Conservation (phyloP, 768 basidiomycete species). For the Leccinum rimulosum region DNA sequence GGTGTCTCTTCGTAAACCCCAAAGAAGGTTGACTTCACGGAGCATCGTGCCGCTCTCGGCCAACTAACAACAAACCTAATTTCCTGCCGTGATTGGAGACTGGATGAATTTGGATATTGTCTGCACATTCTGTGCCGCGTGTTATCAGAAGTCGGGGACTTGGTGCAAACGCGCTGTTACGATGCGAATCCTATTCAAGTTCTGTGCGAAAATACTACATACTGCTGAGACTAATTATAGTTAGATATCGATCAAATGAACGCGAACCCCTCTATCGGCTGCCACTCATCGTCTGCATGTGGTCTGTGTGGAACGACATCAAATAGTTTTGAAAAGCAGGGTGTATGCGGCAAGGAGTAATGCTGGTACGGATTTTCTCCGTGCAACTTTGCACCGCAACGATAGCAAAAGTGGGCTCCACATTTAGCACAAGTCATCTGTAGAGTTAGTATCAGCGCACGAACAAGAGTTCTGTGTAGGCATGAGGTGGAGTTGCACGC, state of each 20-base stretch:
- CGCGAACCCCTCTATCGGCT: slow-evolving; percentile 44
- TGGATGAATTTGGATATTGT: too few species aligned
- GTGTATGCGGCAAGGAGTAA: slow-evolving; percentile 51
- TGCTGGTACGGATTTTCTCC: slow-evolving; percentile 61
- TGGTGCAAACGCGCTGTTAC: too few species aligned
- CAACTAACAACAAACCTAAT: not conserved
- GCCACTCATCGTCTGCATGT: slow-evolving; percentile 40
- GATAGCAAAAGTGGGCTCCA: slow-evolving; percentile 76
- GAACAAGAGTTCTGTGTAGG: not conserved
- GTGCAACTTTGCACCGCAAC: slow-evolving; percentile 59
- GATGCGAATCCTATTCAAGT: not conserved
- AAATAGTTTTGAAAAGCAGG: slow-evolving; percentile 68
- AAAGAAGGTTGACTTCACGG: not conserved
- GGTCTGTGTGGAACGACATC: slow-evolving; percentile 40
- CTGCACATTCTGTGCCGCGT: too few species aligned
- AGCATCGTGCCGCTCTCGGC: not conserved
- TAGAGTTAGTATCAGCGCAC: slow-evolving; percentile 5
- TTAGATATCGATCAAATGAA: slow-evolving; percentile 9
- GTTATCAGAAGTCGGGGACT: too few species aligned
- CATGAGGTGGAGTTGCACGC: slow-evolving; percentile 26
- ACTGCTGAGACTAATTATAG: not conserved
- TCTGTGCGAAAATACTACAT: not conserved
- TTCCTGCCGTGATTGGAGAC: not conserved
- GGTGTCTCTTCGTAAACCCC: not conserved
- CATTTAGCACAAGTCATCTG: slow-evolving; percentile 83